phyloP scores from a whole-genome alignment of 108 stramenopile genomes.

The Skeletonema menzelii region DNA sequence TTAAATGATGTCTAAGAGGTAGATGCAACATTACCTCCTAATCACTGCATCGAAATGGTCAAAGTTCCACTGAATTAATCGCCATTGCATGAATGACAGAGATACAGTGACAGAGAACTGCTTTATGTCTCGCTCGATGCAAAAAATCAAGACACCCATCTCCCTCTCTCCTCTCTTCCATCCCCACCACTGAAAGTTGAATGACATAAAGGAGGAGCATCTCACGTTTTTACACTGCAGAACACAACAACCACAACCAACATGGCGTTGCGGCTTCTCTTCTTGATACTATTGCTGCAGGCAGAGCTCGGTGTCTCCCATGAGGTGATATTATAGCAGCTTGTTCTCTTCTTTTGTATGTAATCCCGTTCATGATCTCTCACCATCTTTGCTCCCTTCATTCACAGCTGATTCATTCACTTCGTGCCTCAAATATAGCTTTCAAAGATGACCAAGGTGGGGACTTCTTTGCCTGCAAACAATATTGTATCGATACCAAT shows the following conservation, averaged over 20 bases:
- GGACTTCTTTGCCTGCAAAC: background rate
- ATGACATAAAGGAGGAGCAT: no score
- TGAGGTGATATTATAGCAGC: background rate
- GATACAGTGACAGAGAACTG: no score
- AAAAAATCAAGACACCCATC: no score
- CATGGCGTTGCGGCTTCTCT: background rate
- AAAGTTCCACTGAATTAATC: no score
- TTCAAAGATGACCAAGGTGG: background rate
- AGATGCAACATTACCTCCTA: no score
- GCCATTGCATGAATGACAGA: no score
- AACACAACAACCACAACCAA: background rate
- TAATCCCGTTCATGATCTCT: background rate
- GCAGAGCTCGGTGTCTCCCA: background rate
- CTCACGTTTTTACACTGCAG: no score
- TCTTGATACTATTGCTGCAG: background rate
- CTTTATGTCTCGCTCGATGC: no score
- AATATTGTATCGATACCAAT: background rate
- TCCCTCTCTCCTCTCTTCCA: no score
- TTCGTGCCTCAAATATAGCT: background rate
- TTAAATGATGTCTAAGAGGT: no score
- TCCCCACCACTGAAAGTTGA: no score
- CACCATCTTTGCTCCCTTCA: background rate
- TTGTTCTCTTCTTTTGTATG: background rate
- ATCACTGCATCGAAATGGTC: no score
- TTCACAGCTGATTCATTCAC: background rate